Evolutionary conservation across 345 rosid genomes (phyloP).

Genomic region (Rhizophora mangle): DNA sequence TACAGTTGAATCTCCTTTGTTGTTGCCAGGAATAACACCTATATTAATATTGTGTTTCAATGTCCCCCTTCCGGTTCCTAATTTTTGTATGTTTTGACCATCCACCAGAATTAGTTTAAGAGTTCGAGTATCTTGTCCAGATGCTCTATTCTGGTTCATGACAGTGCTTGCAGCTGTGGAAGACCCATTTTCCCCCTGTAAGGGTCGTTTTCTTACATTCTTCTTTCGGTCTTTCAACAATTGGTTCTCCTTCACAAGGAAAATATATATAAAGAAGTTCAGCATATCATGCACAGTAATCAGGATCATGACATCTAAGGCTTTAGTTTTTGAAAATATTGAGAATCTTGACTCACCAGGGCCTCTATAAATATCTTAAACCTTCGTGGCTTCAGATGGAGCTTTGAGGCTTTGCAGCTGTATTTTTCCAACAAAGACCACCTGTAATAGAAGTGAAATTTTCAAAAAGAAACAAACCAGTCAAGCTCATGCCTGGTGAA

Average conservation of each 20-base stretch:
- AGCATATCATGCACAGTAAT: constrained; percentile 20
- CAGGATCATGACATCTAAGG: constrained; percentile 19
- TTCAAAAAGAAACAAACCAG: constrained; percentile 3
- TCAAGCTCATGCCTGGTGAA: neutral
- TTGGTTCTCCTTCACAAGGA: constrained; percentile 81
- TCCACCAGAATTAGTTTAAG: constrained; percentile 72
- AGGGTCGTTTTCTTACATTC: constrained; percentile 63
- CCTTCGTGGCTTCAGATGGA: constrained; percentile 94
- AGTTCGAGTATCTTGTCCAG: constrained; percentile 56
- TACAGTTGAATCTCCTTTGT: constrained; percentile 54
- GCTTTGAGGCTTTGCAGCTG: constrained; percentile 98
- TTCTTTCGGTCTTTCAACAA: constrained; percentile 90
- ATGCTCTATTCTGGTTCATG: constrained; percentile 60
- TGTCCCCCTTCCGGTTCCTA: constrained; percentile 68
- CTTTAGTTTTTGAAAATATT: constrained; percentile 10
- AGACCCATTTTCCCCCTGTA: constrained; percentile 65
- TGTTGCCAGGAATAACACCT: constrained; percentile 50
- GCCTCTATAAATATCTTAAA: constrained; percentile 92
- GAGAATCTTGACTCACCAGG: constrained; percentile 61
- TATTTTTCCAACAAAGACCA: constrained; percentile 98
- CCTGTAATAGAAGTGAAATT: constrained; percentile 47
- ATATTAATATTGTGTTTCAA: constrained; percentile 55
- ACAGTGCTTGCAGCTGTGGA: constrained; percentile 51
- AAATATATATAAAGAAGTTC: constrained; percentile 23
- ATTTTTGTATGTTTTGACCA: constrained; percentile 68